Evolutionary conservation across 2,329 filamentous ascomycete species (phyloP).

Genomic region (Ophiostoma sp.): DNA sequence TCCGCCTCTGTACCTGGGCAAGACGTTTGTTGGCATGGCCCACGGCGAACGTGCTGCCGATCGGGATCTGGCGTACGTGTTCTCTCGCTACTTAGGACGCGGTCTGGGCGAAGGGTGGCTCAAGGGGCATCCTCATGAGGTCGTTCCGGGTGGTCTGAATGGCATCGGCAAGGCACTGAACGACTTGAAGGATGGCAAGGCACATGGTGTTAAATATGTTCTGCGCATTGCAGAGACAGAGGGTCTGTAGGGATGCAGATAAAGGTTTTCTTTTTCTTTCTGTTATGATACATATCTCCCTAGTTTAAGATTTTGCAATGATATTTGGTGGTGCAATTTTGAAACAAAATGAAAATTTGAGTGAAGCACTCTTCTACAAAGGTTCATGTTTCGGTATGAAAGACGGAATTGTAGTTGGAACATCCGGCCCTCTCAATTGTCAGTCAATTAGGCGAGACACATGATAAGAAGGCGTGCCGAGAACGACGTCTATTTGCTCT

Average conservation of each 20-base stretch:
- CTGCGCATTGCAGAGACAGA: constrained; percentile 45
- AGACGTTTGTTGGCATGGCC: constrained; percentile 30
- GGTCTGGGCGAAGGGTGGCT: constrained; percentile 52
- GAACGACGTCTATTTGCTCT: not conserved
- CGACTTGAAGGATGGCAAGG: constrained; percentile 60
- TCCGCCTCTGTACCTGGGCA: constrained; percentile 30
- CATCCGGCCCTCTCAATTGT: too few species aligned
- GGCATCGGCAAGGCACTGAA: constrained; percentile 55
- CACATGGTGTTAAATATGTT: constrained; percentile 65
- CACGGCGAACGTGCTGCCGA: constrained; percentile 28
- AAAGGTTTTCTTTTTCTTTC: not conserved
- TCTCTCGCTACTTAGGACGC: constrained; percentile 42
- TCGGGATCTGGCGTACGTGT: constrained; percentile 42
- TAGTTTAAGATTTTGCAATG: too few species aligned
- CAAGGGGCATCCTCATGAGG: constrained; percentile 49
- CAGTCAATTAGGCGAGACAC: too few species aligned
- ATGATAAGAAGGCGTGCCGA: too few species aligned
- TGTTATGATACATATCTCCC: too few species aligned
- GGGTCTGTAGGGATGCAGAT: constrained; percentile 18
- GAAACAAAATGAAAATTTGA: too few species aligned
- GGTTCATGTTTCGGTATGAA: too few species aligned
- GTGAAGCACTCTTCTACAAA: too few species aligned
- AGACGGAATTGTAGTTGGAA: too few species aligned
- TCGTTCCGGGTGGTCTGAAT: constrained; percentile 54
- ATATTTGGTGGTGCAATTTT: too few species aligned